Conservation (phyloP, 805 yeast species). For the Sugiyamaella lignohabitans region DNA sequence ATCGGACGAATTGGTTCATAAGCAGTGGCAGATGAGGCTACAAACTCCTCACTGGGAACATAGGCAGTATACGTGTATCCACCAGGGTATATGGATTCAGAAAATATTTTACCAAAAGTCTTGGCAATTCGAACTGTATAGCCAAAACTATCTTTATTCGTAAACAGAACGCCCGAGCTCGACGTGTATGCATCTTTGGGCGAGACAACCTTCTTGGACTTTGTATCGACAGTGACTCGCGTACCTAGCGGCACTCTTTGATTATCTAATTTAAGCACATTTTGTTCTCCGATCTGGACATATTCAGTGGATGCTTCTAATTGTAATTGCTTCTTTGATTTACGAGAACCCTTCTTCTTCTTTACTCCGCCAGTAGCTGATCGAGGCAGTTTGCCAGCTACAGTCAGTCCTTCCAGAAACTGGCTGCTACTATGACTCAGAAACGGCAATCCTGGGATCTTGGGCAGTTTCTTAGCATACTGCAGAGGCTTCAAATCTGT, state of each 20-base stretch:
- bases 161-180: constrained; percentile 35
- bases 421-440: constrained; percentile 44
- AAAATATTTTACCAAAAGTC: constrained; percentile 56
- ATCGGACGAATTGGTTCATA: constrained; percentile 12
- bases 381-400: constrained; percentile 23
- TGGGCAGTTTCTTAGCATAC: constrained; percentile 65
- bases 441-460: constrained; percentile 67
- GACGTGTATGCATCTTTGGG: constrained; percentile 58
- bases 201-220: constrained; percentile 56
- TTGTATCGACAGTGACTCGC: constrained; percentile 71
- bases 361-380: constrained; percentile 19
- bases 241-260: constrained; percentile 69
- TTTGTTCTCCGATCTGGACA: constrained; percentile 65
- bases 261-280: constrained; percentile 48
- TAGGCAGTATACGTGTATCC: constrained; percentile 68
- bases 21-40: constrained; percentile 18
- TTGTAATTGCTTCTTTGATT: constrained; percentile 44
- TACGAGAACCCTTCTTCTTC: constrained; percentile 32
- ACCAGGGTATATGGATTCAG: constrained; percentile 55
- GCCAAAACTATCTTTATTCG: constrained; percentile 35
- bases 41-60: constrained; percentile 60
- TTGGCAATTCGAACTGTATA: constrained; percentile 66
- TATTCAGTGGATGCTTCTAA: constrained; percentile 56
- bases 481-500: constrained; percentile 37
- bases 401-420: constrained; percentile 59